Conservation (phyloP, 345 rosid species). For the Eucalyptus polyanthemos region DNA sequence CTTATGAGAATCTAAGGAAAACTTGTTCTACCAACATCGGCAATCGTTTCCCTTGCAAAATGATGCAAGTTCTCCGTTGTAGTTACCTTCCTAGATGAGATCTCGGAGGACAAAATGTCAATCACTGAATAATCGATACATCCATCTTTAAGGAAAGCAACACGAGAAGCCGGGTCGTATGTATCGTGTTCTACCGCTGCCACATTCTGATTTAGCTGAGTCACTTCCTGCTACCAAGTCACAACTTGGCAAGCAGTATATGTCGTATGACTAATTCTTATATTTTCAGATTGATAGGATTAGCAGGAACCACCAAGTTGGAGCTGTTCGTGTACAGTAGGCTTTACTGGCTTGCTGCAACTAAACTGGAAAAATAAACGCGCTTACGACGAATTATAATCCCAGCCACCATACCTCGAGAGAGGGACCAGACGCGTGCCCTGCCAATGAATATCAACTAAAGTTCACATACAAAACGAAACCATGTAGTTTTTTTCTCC, state of each 20-base stretch:
- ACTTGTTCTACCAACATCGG: background rate
- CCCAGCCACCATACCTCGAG: background rate
- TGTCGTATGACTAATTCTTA: background rate
- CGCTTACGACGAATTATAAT: background rate
- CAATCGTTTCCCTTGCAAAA: background rate
- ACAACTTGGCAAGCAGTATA: background rate
- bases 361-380: background rate
- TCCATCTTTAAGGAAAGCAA: background rate
- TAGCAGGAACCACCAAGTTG: background rate
- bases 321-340: background rate
- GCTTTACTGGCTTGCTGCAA: background rate
- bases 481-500: background rate
- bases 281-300: background rate
- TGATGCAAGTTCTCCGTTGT: background rate
- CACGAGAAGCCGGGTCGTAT: too few species aligned
- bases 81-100: background rate
- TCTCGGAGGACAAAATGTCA: background rate
- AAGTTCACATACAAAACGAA: background rate
- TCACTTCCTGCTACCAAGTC: background rate
- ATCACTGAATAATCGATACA: background rate
- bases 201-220: background rate
- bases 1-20: background rate
- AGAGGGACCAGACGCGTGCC: background rate
- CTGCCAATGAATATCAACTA: background rate
- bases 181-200: background rate